Evolutionary conservation across 768 basidiomycete species (phyloP), one percentile per base, ranked within the genome.

Genomic region (Boletus sensibilis): DNA sequence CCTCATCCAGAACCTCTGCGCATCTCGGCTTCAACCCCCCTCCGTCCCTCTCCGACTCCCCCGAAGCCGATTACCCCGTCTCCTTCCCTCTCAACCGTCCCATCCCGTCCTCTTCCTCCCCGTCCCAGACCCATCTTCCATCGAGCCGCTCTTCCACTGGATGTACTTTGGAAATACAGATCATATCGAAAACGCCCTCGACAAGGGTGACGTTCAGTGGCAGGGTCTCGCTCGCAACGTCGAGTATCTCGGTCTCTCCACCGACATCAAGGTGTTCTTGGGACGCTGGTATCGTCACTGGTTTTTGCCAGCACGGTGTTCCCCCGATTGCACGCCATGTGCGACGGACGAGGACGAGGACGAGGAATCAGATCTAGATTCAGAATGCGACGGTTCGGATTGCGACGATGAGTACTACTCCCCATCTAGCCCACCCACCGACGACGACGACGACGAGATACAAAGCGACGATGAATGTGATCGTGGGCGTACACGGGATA

Each of bases 181-280:
- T 45, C 78, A 77, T 53, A 86, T 96, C 64, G 83, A 88, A 63
- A 77, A 83, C 27, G 85, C 82, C 42, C 81, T 96, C 13, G 80
- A 82, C 57, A 72, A 76, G n/a, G 85, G 87, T n/a, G 69, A 78
- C 49, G 79, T 92, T 47, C 82, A 82, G 43, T 95, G 92, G 93
- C 88, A 94, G 62, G 91, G 90, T 25, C 77, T 95, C 59, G 90
- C 90, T 18, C 84, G 88, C 57, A 96, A 96, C 69, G 92, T 88
- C 67, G 92, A 95, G 68, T 95, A 92, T 66, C 85, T 96, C 48
- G 87, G 84, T 14, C 79, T 95, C 59, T 78, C 83, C 50, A 75
- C 83, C 23, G 86, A 89, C 41, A 84, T 94, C 70, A 93, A 91
- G 69, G 72, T 85, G 14, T 88, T 90, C 66, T 76, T 94, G 44